phyloP scores from a whole-genome alignment of 192 early-diverging fungal genomes.

The Anaeromyces robustus region DNA sequence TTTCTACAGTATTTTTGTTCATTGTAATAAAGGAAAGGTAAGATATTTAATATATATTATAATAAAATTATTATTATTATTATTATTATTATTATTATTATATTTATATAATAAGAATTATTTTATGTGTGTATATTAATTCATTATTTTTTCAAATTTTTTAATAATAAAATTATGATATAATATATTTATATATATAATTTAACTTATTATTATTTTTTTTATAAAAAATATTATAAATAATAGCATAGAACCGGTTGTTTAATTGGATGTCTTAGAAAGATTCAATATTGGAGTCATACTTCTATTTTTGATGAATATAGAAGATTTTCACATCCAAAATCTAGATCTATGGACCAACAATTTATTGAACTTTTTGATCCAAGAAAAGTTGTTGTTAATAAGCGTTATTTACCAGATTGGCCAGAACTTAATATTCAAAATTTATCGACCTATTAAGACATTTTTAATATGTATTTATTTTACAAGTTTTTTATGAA shows the following conservation, averaged over 20 bases:
- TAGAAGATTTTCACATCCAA: constrained; percentile 72
- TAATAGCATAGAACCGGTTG: constrained; percentile 85
- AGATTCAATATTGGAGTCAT: constrained; percentile 83
- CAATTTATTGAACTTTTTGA: constrained; percentile 53
- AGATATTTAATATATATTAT: constrained; percentile 5
- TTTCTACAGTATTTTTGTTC: constrained; percentile 35
- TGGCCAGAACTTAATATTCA: constrained; percentile 20
- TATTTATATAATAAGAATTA: no score
- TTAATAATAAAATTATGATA: no score
- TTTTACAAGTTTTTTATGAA: no score
- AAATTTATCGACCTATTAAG: no score
- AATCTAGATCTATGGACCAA: constrained; percentile 69
- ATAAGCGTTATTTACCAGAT: constrained; percentile 20
- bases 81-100: no score
- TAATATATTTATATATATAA: no score
- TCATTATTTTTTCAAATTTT: no score
- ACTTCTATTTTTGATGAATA: constrained; percentile 99
- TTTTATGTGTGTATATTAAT: no score
- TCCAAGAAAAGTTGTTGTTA: constrained; percentile 16
- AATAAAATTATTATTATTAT: no score
- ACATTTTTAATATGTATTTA: no score
- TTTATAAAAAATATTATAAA: no score
- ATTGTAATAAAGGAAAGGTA: constrained; percentile 96
- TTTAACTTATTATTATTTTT: no score
- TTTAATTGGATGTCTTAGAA: constrained; percentile 84